These are phyloP conservation scores for Teratosphaeria viscida DNA, from an alignment of 2,329 filamentous ascomycete species.

Conservation along the genomic window DNA sequence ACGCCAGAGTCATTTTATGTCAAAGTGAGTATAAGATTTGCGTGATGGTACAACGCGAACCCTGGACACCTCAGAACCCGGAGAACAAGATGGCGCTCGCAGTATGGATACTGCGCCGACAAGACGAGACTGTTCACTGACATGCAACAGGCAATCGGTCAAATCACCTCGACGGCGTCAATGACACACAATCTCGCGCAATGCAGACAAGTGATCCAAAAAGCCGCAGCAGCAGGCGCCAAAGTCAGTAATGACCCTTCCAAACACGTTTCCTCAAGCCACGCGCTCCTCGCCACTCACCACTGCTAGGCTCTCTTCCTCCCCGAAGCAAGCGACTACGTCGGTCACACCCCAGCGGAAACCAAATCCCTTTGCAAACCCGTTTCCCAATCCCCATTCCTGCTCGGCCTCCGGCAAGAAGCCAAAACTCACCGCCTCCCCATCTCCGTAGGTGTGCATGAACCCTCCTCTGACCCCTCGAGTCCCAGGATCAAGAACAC, in stretches of 20 bases:
- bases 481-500: conserved; percentile 51
- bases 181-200: conserved; percentile 70
- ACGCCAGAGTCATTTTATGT: background rate
- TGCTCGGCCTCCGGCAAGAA: conserved; percentile 60
- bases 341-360: conserved; percentile 57
- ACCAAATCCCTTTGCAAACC: conserved; percentile 61
- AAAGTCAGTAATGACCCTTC: conserved; percentile 44
- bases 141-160: conserved; percentile 63
- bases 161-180: conserved; percentile 75
- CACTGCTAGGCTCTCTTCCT: conserved; percentile 63
- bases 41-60: conserved; percentile 4
- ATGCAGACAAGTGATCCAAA: conserved; percentile 60
- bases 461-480: conserved; percentile 45
- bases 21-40: background rate
- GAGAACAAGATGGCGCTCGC: conserved; percentile 16
- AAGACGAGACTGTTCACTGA: background rate
- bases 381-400: conserved; percentile 57
- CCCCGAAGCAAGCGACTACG: conserved; percentile 86
- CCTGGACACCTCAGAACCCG: conserved; percentile 3
- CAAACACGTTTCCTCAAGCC: background rate
- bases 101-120: conserved; percentile 6
- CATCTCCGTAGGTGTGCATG: conserved; percentile 83
- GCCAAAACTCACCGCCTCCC: conserved; percentile 55
- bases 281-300: conserved; percentile 3
- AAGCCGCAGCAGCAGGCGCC: conserved; percentile 65